Evolutionary conservation across 1,284 basidiomycete genomes (phyloP), one percentile per base, ranked within the genome.

Genomic region (Tilletia indica): DNA sequence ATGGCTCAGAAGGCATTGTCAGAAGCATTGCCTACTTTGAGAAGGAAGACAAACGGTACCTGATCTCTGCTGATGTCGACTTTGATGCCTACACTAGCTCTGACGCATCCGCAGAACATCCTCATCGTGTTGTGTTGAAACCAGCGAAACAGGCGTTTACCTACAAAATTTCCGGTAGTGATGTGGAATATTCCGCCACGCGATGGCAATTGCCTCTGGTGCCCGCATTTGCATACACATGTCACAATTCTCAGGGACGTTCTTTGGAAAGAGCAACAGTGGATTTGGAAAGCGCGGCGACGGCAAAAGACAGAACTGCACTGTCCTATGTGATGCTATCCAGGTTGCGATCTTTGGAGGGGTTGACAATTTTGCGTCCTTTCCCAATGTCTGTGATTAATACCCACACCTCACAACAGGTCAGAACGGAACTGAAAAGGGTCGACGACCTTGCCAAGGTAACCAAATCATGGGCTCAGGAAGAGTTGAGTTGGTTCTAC

Each of bases 181-280:
- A 19, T 54, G n/a, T 4, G n/a, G n/a, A 4, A 19, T 54, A 54
- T 19, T 4, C 5, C n/a, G 51, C 51, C 4, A 54, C 51, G 19
- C 51, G 16, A n/a, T 54, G 51, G 51, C 51, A 54, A 19, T 19
- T 54, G 16, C 51, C 51, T 4, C 6, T 54, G 16, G n/a, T 54
- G 4, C 51, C 51, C 5, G 51, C 51, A 6, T 54, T 54, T 54
- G 51, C 51, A 6, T 54, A 54, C 51, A 54, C 51, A 19, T 54
- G 51, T 19, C 51, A 54, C 51, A 54, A 54, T 54, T 54, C 51
- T n/a, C 51, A 54, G n/a, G 51, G 51, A n/a, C 16, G 51, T 6
- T 54, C 51, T 4, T 19, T 54, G 51, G 51, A 6, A 19, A n/a
- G 19, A 31, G 51, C 51, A 5, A 54, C 51, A 6, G n/a, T 54